Base-by-base conservation (phyloP, 1,284 basidiomycete genomes). In the Cryptococcus deneoformans region DNA sequence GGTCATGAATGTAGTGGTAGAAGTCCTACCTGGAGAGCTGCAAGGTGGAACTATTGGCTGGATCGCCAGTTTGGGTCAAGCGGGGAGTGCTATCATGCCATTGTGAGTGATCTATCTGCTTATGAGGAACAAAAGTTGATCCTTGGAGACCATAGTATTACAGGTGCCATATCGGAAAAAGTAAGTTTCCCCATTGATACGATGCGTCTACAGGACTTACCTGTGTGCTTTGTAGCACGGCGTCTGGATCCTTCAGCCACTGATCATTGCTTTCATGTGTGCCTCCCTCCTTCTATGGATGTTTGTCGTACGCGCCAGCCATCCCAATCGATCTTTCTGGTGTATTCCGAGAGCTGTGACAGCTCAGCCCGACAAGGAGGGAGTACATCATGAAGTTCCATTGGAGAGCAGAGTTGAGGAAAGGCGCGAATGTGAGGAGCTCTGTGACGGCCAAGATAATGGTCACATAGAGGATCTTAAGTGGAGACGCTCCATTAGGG, bases 21-120 rank as follows among this genome's bases (percentile, higher is more conserved):
- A 70, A 29, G 58, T 87, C 56, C 72, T 89, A 2, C 86, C 86
- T 5, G 79, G 78, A 6, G 85, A 84, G 79, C 77, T 88, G 8
- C 80, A 87, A 52, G 83, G 83, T 0, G 85, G 80, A 1, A 81
- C 83, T n/a, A 84, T 88, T 38, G 86, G 87, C 1, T 86, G 85
- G 83, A 65, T 71, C 12, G 75, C 73, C 12, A 83, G 83, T 12
- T 77, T 87, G 49, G 87, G 87, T 0, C 84, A 85, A 64, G 82
- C 85, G 2, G 87, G 87, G 9, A 83, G 82, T 48, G 86, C 87
- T 0, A 71, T 86, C 5, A 71, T 89, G 47, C 86, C 87, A 0
- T 87, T 88, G 69, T 70, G 56, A 62, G 67, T 62, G 20, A 4
- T 24, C 9, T 12, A 12, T 14, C 40, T 43, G 20, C 7, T 11